Percentiles rank a stretch among this genome's conserved stretches.
phyloP scores from a whole-genome alignment of 192 early-diverging fungal species.

The Umbelopsis sp. region DNA sequence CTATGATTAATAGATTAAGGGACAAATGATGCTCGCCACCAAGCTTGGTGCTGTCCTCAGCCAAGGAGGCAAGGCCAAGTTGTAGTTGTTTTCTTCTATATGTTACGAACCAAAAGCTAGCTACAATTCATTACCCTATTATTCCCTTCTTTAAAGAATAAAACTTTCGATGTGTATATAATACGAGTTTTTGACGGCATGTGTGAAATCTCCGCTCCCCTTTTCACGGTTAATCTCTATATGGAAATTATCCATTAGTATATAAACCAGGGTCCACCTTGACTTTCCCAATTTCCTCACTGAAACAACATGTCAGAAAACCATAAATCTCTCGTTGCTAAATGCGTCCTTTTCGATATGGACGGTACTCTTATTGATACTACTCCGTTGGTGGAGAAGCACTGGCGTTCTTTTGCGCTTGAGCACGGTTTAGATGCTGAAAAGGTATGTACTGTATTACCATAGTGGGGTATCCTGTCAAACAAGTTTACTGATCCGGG shows the following conservation, averaged over 20 bases:
- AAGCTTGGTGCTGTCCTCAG: constrained; percentile 14
- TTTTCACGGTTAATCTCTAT: constrained; percentile 1
- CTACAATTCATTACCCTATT: too few species aligned
- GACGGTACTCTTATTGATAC: constrained; percentile 60
- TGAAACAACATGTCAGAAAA: not conserved
- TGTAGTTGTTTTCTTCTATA: not conserved
- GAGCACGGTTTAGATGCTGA: constrained; percentile 44
- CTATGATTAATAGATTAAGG: constrained; percentile 50
- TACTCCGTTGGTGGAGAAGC: constrained; percentile 48
- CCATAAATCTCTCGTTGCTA: constrained; percentile 6
- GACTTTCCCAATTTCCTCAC: too few species aligned
- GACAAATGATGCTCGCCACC: constrained; percentile 72
- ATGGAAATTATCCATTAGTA: not conserved
- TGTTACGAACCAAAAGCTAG: too few species aligned
- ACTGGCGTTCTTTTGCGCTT: constrained; percentile 45
- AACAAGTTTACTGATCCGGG: not conserved
- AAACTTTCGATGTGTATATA: not conserved
- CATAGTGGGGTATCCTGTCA: not conserved
- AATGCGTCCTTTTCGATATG: constrained; percentile 42
- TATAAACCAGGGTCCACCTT: not conserved
- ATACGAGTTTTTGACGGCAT: not conserved
- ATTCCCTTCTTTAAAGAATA: not conserved
- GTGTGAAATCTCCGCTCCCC: not conserved
- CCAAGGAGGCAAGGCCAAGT: constrained; percentile 3
- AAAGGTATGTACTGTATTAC: constrained; percentile 27